A percentile compares a stretch with the other conserved stretches of the same genome.
These are phyloP conservation scores for Berkeleyomyces rouxiae DNA, from an alignment of 2,329 filamentous ascomycete genomes.

Conservation along the genomic window DNA sequence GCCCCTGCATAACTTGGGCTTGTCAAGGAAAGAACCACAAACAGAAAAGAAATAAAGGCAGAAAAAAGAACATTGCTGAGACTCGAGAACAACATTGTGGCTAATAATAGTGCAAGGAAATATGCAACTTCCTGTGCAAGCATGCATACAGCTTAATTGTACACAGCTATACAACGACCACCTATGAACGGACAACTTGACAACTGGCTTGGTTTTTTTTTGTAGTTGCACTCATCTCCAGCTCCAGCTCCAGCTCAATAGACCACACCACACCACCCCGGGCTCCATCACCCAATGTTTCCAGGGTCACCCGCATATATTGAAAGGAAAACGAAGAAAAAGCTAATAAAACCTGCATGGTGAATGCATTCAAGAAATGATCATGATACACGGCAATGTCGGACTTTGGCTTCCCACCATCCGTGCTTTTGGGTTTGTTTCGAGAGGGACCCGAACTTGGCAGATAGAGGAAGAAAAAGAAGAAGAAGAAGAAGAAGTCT, in stretches of 20 bases:
- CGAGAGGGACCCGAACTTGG: background rate
- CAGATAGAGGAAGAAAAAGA: no score
- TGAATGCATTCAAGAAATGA: background rate
- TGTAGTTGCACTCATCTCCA: no score
- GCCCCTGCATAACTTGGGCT: background rate
- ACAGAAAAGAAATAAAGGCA: background rate
- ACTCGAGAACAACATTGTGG: background rate
- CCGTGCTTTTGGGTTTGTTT: background rate
- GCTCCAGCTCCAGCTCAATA: no score
- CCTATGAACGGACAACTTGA: no score
- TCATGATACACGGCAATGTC: background rate
- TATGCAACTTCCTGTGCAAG: background rate
- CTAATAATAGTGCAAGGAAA: background rate
- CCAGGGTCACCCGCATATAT: background rate
- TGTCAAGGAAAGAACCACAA: background rate
- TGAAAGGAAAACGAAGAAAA: background rate
- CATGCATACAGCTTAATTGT: background rate
- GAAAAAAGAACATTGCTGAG: background rate
- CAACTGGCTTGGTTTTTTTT: no score
- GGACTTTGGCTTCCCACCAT: background rate
- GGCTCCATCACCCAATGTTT: background rate
- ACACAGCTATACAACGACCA: background rate
- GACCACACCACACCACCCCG: no score
- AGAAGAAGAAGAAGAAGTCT: no score
- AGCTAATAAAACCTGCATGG: background rate